Evolutionary conservation across 345 rosid genomes (phyloP), one percentile per base, ranked within the genome.

Genomic region (Populus nigra): DNA sequence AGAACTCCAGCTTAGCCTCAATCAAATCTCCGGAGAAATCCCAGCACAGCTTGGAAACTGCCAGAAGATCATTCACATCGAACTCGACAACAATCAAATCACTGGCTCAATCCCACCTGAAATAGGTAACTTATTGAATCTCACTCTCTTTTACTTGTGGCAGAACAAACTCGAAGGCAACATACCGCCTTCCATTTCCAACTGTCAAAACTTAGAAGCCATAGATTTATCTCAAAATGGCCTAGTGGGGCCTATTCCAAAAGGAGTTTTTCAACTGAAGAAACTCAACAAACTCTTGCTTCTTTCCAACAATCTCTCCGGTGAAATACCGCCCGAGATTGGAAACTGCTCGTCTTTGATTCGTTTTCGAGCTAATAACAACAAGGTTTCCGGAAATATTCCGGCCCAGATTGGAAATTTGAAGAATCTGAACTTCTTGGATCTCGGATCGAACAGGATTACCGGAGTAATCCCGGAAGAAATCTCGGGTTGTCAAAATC

Each of bases 1-100:
- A 62, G 91, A 92, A 78, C 90, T 94, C 71, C 97, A 92, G 73
- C 86, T 94, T 68, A 89, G 96, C 62, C 89, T 84, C 69, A 94
- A 94, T 68, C 88, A 92, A 74, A 84, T 94, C 85, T 87, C 97
- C 0, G 98, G 97, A 18, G 83, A 83, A 47, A 91, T 94, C 77
- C 97, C 97, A 8, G 70, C 47, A 7, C 81, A 85, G 73, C 71
- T 94, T 1, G 91, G 91, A 4, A 87, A 90, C 70, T 93, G 96
- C 75, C 76, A 68, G 23, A 79, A 81, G 78, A 79, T 93, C 13
- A 88, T 90, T 18, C 95, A 92, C 69, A 82, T 94, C 49, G 94
- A 92, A 82, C 90, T 94, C 8, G 97, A 94, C 79, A 93, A 91
- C 88, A 94, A 94, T 70, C 92, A 87, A 62, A 81, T 94, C 27